Evolutionary conservation across 306 rosid genomes (phyloP), one percentile per base, ranked within the genome.

Genomic region (Cucurbita maxima): DNA sequence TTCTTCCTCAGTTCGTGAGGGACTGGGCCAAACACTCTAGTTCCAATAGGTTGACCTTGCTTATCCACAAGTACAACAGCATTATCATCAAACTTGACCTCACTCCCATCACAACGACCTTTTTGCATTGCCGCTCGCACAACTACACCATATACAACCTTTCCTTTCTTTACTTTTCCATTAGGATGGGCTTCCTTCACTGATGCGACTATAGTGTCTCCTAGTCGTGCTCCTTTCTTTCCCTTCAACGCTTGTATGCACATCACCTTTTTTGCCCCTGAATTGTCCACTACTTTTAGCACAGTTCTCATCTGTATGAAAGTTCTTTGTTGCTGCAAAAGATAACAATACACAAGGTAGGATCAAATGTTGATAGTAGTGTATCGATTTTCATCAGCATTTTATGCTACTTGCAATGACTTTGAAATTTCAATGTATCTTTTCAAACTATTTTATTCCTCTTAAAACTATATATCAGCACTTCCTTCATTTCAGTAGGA

Each of bases 41-140:
- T 93, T n/a, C 98, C 97, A 40, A 87, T 87, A 10, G 98, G 96
- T 68, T 88, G 94, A 19, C 98, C 96, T 81, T 90, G 94, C 86
- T 93, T 93, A 88, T 93, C 94, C 16, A 89, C 92, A 19, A 89
- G 88, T 22, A 91, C 91, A 69, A 84, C 97, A 7, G 90, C 91
- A 67, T 91, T 89, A 73, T 91, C 97, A 76, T 91, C 96, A 75
- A 91, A 84, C 87, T 84, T 91, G 77, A 91, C 92, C 85, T 91
- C 97, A 48, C 96, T 93, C 75, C 98, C 96, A 64, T 93, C 96
- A 47, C 92, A 88, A 0, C 96, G 88, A 22, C 97, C 92, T 57
- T 37, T 67, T 75, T 81, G 97, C 97, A 88, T 87, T 3, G 96
- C 90, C 0, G 92, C 90, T 19, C 88, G 83, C 37, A 88, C 97